phyloP scores from a whole-genome alignment of 129 eudicot species.

The Logfia minima region DNA sequence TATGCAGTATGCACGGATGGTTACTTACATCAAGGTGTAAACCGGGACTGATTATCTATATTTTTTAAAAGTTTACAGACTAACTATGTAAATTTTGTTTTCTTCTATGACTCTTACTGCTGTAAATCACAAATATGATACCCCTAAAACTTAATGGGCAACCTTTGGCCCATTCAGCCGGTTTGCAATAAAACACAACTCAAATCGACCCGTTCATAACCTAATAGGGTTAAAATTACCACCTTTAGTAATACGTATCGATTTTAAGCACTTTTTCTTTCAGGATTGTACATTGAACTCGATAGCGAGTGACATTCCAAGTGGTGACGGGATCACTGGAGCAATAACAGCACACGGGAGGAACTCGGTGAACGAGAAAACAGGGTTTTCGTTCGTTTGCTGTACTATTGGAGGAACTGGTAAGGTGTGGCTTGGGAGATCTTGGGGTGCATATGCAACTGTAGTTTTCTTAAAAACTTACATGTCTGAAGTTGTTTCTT shows the following conservation, averaged over 20 bases:
- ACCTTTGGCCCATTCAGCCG: background rate
- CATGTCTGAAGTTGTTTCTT: conserved; percentile 60
- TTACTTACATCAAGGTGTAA: no score
- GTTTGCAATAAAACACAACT: background rate
- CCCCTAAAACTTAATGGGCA: no score
- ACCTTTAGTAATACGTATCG: background rate
- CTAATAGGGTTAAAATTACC: background rate
- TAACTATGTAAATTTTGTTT: no score
- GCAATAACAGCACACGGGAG: conserved; percentile 76
- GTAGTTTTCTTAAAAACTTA: conserved; percentile 53
- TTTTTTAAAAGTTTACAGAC: no score
- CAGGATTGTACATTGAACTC: conserved; percentile 67
- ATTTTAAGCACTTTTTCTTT: conserved; percentile 10
- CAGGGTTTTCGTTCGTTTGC: conserved; percentile 77
- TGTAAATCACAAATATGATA: no score
- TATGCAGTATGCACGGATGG: no score
- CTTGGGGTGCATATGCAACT: conserved; percentile 85
- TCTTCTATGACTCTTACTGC: no score
- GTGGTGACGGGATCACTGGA: conserved; percentile 45
- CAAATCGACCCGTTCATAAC: background rate
- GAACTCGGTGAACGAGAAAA: conserved; percentile 43
- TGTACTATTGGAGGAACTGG: conserved; percentile 73
- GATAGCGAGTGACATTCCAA: conserved; percentile 28
- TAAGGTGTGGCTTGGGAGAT: conserved; percentile 80
- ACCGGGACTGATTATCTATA: no score